Percentiles rank a stretch among this genome's conserved stretches.
Conservation (phyloP, 148 eudicot genomes). For the Chenopodium berlandieri region DNA sequence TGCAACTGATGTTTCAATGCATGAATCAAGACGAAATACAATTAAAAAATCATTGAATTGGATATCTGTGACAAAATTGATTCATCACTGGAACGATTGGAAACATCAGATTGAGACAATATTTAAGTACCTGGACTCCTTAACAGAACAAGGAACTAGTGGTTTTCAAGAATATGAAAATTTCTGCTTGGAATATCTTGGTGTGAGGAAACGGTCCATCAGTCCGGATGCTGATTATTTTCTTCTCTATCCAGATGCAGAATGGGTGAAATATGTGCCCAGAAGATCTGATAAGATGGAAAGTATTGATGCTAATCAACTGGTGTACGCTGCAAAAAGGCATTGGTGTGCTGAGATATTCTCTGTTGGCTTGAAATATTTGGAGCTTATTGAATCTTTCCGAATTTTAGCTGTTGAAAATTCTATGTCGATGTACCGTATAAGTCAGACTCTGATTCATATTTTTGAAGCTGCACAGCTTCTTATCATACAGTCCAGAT, state of each 20-base stretch:
- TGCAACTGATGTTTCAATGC: conserved; percentile 1
- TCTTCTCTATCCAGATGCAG: conserved; percentile 21
- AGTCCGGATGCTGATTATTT: conserved; percentile 1
- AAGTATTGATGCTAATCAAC: conserved; percentile 4
- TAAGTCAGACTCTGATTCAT: background rate
- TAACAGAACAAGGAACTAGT: background rate
- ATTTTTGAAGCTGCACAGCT: conserved; percentile 14
- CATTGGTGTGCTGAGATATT: conserved; percentile 26
- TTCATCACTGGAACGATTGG: conserved; percentile 21
- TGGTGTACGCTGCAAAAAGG: conserved; percentile 21
- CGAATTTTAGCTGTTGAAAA: background rate
- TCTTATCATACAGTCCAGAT: conserved; percentile 3
- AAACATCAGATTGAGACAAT: conserved; percentile 5
- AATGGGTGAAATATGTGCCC: conserved; percentile 18
- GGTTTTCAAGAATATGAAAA: background rate
- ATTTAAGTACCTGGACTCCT: conserved; percentile 9
- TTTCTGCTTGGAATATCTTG: conserved; percentile 27
- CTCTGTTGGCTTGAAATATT: conserved; percentile 32
- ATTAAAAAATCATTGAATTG: background rate
- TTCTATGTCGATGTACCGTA: background rate
- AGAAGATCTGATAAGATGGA: conserved; percentile 5
- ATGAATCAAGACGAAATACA: background rate
- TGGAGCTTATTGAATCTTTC: conserved; percentile 25
- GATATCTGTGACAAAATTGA: background rate
- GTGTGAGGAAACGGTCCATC: conserved; percentile 21